Evolutionary conservation across 345 rosid genomes (phyloP).

Genomic region (Aquilaria malaccensis): DNA sequence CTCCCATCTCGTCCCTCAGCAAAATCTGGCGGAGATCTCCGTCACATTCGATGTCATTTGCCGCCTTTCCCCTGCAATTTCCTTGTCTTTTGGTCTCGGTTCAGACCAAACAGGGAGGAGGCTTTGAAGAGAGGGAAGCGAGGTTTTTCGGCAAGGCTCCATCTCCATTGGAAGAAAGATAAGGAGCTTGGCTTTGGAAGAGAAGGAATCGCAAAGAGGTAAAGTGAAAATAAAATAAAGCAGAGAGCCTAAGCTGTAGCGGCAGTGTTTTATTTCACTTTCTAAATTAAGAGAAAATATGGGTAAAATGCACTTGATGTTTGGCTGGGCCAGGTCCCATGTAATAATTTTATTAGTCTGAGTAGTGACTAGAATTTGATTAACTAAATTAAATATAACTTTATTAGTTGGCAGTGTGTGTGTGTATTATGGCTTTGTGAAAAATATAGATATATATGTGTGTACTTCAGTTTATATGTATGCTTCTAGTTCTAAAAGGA

Average conservation of each 20-base stretch:
- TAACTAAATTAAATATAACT: no score
- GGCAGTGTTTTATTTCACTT: slow-evolving; percentile 4
- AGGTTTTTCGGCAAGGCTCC: slow-evolving; percentile 35
- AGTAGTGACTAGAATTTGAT: no score
- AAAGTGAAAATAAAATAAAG: slow-evolving; percentile 10
- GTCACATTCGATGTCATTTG: slow-evolving; percentile 49
- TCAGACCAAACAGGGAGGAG: slow-evolving; percentile 2
- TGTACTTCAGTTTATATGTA: no score
- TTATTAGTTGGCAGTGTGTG: no score
- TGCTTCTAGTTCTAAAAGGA: no score
- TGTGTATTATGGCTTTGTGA: no score
- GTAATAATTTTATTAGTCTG: no score
- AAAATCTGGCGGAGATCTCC: slow-evolving; percentile 42
- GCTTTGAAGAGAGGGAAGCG: slow-evolving; percentile 16
- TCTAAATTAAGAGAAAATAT: no score
- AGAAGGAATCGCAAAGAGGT: slow-evolving; percentile 18
- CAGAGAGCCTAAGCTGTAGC: slow-evolving; percentile 7
- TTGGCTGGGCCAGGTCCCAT: no score
- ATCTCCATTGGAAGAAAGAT: slow-evolving; percentile 14
- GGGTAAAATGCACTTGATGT: no score
- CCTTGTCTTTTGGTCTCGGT: slow-evolving; percentile 67
- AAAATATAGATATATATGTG: no score
- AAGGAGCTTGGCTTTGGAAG: slow-evolving; percentile 1
- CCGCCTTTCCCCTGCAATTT: slow-evolving; percentile 43
- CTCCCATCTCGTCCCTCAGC: slow-evolving; percentile 47